Percentiles rank a stretch among this genome's conserved stretches.
These are phyloP conservation scores for Claviceps arundinis DNA, from an alignment of 2,329 filamentous ascomycete genomes.

Conservation along the genomic window DNA sequence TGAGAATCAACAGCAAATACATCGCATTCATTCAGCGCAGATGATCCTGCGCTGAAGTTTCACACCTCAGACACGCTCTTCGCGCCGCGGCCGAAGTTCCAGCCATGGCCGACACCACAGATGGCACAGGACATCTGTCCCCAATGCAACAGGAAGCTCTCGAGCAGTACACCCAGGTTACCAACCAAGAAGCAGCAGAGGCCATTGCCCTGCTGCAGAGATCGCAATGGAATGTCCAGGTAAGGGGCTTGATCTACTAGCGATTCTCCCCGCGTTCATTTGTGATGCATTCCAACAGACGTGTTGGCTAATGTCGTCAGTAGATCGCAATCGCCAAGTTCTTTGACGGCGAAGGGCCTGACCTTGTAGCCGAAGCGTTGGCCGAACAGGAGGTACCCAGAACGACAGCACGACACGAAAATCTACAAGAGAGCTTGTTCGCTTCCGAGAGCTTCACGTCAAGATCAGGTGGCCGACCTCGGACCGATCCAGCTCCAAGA, in stretches of 20 bases:
- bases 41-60: background rate
- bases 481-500: slow-evolving; percentile 60
- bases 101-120: slow-evolving; percentile 20
- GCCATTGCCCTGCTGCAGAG: slow-evolving; percentile 68
- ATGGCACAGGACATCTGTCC: slow-evolving; percentile 56
- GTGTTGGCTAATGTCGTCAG: background rate
- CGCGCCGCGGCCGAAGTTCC: background rate
- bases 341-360: slow-evolving; percentile 87
- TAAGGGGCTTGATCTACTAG: slow-evolving; percentile 20
- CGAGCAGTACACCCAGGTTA: slow-evolving; percentile 79
- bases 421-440: slow-evolving; percentile 49
- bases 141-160: slow-evolving; percentile 69
- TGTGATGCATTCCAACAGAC: background rate
- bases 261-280: no score
- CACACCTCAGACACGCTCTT: background rate
- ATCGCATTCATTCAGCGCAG: background rate
- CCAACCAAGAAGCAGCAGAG: slow-evolving; percentile 63
- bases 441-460: slow-evolving; percentile 14
- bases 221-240: slow-evolving; percentile 94
- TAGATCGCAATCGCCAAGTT: slow-evolving; percentile 94
- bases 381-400: slow-evolving; percentile 50
- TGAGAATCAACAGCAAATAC: background rate
- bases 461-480: slow-evolving; percentile 14
- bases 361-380: slow-evolving; percentile 65
- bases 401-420: slow-evolving; percentile 55